Evolutionary conservation across 768 basidiomycete species (phyloP), one percentile per base, ranked within the genome.

Genomic region (Hypsizygus marmoreus): DNA sequence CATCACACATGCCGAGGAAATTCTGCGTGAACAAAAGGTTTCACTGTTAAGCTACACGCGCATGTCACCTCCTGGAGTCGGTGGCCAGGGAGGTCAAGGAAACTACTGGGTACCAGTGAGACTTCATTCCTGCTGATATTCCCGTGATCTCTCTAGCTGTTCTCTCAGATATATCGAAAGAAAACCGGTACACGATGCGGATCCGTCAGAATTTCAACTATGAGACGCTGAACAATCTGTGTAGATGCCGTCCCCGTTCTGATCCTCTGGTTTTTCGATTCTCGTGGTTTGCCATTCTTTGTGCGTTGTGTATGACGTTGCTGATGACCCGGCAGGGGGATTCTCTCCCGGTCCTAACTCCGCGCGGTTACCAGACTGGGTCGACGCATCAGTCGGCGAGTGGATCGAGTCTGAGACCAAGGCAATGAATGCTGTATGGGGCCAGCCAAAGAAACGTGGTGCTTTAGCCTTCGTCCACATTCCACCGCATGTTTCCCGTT

Each of bases 231-330:
- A 36, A 28, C 38, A 34, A 50, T 28, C 17, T 20, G 23, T 16
- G 4, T 46, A 71, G 79, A 84, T 60, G n/a, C 22, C 1, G 50
- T 59, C 4, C 86, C 86, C 3, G 67, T 64, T 3, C 67, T 88
- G 8, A 62, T 89, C 36, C 61, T 88, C 4, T 90, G 84, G 86
- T 86, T 87, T 66, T 90, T 90, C 53, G 88, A 89, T 63, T 88
- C 88, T 2, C 73, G 86, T 49, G 82, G 83, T 80, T 57, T 11
- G 60, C 36, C 12, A n/a, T 25, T 32, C 33, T 37, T 26, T 31
- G 38, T n/a, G 22, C 13, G 43, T 12, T 19, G 25, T 17, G 17
- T 44, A 17, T 14, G 4, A 16, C 35, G 26, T 10, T 40, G 42
- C 7, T 17, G 34, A 6, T 34, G 38, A n/a, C n/a, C n/a, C n/a